phyloP scores from a whole-genome alignment of 306 rosid species.

The Lotus japonicus region DNA sequence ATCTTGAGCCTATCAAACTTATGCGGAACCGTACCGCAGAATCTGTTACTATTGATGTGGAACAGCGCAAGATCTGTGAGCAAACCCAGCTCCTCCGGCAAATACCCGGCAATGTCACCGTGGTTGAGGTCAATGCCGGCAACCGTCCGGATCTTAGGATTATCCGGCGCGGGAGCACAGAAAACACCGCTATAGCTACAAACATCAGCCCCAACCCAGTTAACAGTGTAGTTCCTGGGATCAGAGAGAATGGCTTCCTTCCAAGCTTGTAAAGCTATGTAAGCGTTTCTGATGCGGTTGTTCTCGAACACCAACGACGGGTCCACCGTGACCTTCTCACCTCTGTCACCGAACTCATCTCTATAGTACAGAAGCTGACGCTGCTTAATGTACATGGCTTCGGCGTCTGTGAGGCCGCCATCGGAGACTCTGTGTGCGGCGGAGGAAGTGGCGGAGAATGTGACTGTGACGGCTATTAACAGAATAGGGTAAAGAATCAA shows the following conservation, averaged over 20 bases:
- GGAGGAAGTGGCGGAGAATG: constrained; percentile 17
- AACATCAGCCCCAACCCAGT: constrained; percentile 79
- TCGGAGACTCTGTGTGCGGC: constrained; percentile 22
- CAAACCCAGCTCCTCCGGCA: constrained; percentile 81
- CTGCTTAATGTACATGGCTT: constrained; percentile 55
- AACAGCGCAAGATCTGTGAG: constrained; percentile 71
- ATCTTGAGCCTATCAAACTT: constrained; percentile 46
- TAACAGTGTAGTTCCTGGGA: constrained; percentile 42
- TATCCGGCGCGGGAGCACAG: constrained; percentile 68
- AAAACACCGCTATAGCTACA: constrained; percentile 58
- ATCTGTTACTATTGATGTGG: constrained; percentile 78
- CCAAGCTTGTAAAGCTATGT: constrained; percentile 79
- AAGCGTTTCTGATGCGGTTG: constrained; percentile 52
- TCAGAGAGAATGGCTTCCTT: constrained; percentile 84
- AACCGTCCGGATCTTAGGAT: constrained; percentile 54
- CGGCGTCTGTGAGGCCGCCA: constrained; percentile 51
- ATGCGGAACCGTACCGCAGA: constrained; percentile 83
- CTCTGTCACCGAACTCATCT: constrained; percentile 77
- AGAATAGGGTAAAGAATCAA: not conserved
- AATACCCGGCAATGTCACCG: constrained; percentile 90
- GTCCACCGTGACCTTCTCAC: constrained; percentile 65
- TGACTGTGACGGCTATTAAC: not conserved
- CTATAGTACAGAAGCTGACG: constrained; percentile 84
- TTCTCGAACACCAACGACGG: constrained; percentile 63
- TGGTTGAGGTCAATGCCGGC: constrained; percentile 97